A percentile compares a stretch with the other conserved stretches of the same genome.
Conservation (phyloP, 345 rosid species). For the Gynandropsis gynandra region DNA sequence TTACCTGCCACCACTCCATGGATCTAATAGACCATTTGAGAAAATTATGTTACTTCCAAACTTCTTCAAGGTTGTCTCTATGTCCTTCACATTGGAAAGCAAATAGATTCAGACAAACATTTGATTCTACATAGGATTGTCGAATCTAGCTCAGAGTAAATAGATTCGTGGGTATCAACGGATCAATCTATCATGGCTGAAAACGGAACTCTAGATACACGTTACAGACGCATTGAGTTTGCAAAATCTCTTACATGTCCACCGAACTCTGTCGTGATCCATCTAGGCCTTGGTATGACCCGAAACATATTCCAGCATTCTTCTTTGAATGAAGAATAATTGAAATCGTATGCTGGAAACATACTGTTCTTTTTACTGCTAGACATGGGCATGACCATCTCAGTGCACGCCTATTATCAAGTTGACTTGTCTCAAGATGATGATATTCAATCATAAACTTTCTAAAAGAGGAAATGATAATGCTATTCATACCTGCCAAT, state of each 20-base stretch:
- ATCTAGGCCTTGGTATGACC: constrained; percentile 67
- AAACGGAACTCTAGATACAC: not conserved
- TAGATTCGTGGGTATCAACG: not conserved
- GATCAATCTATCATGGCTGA: too few species aligned
- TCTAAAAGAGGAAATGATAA: constrained; percentile 1
- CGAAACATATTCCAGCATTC: constrained; percentile 53
- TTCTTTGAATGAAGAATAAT: constrained; percentile 57
- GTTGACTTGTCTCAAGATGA: not conserved
- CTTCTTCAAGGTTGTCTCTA: constrained; percentile 46
- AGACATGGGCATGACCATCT: constrained; percentile 93
- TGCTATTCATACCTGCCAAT: constrained; percentile 65
- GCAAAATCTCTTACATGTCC: constrained; percentile 58
- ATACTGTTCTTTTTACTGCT: constrained; percentile 57
- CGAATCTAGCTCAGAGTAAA: not conserved
- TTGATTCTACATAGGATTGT: not conserved
- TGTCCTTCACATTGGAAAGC: constrained; percentile 43
- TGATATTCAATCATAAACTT: not conserved
- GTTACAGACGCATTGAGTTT: constrained; percentile 7
- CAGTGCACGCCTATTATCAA: constrained; percentile 70
- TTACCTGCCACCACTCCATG: constrained; percentile 97
- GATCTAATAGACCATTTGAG: constrained; percentile 91
- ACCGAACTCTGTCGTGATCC: constrained; percentile 83
- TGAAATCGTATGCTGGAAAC: constrained; percentile 52
- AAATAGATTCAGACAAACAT: constrained; percentile 9
- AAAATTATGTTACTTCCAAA: constrained; percentile 93